These are phyloP conservation scores for Cicer arietinum DNA, from an alignment of 306 rosid species.

Conservation along the genomic window DNA sequence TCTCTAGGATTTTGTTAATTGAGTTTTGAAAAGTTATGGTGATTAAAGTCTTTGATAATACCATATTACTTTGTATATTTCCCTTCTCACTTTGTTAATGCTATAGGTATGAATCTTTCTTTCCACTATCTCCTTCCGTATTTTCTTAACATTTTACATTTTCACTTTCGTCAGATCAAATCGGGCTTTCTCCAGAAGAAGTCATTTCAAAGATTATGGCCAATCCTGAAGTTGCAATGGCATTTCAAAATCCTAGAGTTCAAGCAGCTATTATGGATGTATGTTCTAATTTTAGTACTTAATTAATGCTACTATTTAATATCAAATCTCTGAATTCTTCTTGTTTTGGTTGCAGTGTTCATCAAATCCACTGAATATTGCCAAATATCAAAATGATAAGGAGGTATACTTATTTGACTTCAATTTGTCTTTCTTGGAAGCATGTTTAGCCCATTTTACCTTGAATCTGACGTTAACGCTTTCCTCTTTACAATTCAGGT, in stretches of 20 bases:
- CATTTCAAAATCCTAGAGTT: slow-evolving; percentile 97
- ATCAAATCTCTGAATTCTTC: slow-evolving; percentile 41
- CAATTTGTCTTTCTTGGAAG: slow-evolving; percentile 33
- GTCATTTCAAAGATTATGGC: slow-evolving; percentile 95
- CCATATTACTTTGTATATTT: neutral
- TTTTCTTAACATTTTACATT: slow-evolving; percentile 39
- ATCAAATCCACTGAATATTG: slow-evolving; percentile 82
- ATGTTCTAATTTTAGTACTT: slow-evolving; percentile 47
- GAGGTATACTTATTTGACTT: slow-evolving; percentile 63
- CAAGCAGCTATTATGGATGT: slow-evolving; percentile 99
- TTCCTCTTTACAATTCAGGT: slow-evolving; percentile 56
- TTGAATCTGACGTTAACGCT: neutral
- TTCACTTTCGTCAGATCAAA: slow-evolving; percentile 74
- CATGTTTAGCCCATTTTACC: neutral
- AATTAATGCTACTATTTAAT: neutral
- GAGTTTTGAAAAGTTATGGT: slow-evolving; percentile 14
- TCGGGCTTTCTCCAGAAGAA: slow-evolving; percentile 95
- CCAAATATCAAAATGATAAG: slow-evolving; percentile 96
- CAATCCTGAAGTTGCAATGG: slow-evolving; percentile 94
- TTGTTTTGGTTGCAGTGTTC: slow-evolving; percentile 84
- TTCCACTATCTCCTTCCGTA: slow-evolving; percentile 4
- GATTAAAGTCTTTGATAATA: slow-evolving; percentile 16
- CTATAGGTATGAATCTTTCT: slow-evolving; percentile 1
- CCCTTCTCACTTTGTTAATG: slow-evolving; percentile 10
- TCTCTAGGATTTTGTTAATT: slow-evolving; percentile 8